A percentile compares a stretch with the other conserved stretches of the same genome.
Evolutionary conservation across 306 rosid species (phyloP).

Genomic region (Casuarina equisetifolia): DNA sequence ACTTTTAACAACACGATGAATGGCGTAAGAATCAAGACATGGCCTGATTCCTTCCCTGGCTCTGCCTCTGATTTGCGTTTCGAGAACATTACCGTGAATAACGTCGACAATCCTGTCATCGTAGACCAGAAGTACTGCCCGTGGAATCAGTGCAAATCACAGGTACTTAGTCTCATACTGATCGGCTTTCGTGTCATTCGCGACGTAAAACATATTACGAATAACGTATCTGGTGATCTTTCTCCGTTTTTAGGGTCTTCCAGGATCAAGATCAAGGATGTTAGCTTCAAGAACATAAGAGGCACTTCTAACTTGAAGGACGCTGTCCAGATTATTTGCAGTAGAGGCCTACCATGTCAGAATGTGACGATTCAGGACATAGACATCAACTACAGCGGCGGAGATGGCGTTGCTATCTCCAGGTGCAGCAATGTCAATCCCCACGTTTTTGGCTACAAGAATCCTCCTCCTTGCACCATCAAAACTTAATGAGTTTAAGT

Average conservation of each 20-base stretch:
- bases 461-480: conserved; percentile 24
- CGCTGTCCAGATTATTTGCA: conserved; percentile 42
- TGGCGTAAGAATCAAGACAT: conserved; percentile 57
- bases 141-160: conserved; percentile 33
- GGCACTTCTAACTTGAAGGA: conserved; percentile 29
- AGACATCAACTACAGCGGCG: conserved; percentile 24
- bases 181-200: not conserved
- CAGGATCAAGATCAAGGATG: conserved; percentile 43
- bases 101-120: conserved; percentile 40
- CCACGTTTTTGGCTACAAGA: conserved; percentile 14
- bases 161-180: conserved; percentile 11
- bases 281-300: conserved; percentile 42
- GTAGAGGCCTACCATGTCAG: conserved; percentile 39
- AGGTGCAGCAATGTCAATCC: conserved; percentile 40
- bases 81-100: conserved; percentile 38
- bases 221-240: not conserved
- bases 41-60: conserved; percentile 20
- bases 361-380: conserved; percentile 30
- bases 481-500: not conserved
- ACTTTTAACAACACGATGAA: conserved; percentile 27
- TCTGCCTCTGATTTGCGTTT: conserved; percentile 30
- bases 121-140: conserved; percentile 63
- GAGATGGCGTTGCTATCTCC: conserved; percentile 15
- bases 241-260: conserved; percentile 25
- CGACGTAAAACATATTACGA: not conserved